phyloP scores from a whole-genome alignment of 1,284 basidiomycete genomes.

The Flammula alnicola region DNA sequence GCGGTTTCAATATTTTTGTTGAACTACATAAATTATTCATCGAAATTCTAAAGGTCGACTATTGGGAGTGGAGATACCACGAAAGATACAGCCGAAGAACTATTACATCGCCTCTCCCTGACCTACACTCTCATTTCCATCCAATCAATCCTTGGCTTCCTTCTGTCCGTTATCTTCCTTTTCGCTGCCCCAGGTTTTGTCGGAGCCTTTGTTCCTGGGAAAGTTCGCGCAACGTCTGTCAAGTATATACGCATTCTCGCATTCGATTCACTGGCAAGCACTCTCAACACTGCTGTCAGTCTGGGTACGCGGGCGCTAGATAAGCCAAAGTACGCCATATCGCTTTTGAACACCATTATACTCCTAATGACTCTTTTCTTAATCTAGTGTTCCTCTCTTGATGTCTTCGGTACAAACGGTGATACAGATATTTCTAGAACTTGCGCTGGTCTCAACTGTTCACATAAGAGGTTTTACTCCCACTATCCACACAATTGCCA shows the following conservation, averaged over 20 bases:
- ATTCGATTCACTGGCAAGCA: conserved; percentile 22
- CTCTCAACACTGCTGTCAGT: conserved; percentile 22
- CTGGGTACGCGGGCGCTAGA: conserved; percentile 25
- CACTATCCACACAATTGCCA: conserved; percentile 22
- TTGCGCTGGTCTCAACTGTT: conserved; percentile 24
- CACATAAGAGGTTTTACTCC: conserved; percentile 20
- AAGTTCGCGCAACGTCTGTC: conserved; percentile 19
- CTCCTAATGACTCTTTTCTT: background rate
- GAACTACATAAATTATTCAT: too few relatives aligned
- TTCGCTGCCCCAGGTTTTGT: conserved; percentile 24
- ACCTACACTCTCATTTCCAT: conserved; percentile 23
- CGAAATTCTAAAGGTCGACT: conserved; percentile 19
- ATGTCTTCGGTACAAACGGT: conserved; percentile 25
- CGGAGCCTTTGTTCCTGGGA: conserved; percentile 22
- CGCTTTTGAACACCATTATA: background rate
- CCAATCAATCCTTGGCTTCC: conserved; percentile 17
- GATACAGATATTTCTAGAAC: conserved; percentile 26
- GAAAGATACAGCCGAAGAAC: conserved; percentile 14
- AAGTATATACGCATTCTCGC: conserved; percentile 25
- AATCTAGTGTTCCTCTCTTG: conserved; percentile 24
- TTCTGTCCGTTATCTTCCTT: conserved; percentile 25
- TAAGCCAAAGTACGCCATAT: conserved; percentile 24
- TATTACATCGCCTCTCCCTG: conserved; percentile 19
- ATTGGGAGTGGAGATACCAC: conserved; percentile 26
- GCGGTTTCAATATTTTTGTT: too few relatives aligned